Evolutionary conservation across 192 early-diverging fungal genomes (phyloP).

Genomic region (Mycoemilia scoparia): DNA sequence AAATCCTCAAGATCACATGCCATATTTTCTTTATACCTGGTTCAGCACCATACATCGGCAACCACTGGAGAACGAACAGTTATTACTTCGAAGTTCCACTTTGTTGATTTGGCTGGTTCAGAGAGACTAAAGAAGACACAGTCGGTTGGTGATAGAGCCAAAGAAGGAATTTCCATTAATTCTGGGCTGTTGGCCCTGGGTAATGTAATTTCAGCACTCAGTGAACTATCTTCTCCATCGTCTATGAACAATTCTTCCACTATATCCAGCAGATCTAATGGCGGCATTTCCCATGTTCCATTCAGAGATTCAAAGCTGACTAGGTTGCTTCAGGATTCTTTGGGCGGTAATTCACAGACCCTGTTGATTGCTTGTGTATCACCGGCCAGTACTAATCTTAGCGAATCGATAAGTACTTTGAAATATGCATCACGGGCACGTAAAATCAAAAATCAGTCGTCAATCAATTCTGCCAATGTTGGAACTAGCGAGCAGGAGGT

Average conservation of each 20-base stretch:
- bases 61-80: conserved; percentile 33
- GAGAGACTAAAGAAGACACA: conserved; percentile 89
- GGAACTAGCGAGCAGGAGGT: conserved; percentile 44
- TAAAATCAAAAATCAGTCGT: conserved; percentile 84
- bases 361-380: conserved; percentile 92
- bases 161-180: conserved; percentile 96
- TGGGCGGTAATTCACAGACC: conserved; percentile 88
- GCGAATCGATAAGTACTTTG: conserved; percentile 88
- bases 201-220: conserved; percentile 95
- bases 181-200: conserved; percentile 87
- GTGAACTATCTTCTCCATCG: conserved; percentile 50
- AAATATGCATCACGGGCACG: conserved; percentile 91
- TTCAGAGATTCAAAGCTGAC: conserved; percentile 97
- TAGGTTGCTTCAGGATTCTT: conserved; percentile 82
- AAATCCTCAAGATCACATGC: conserved; percentile 89
- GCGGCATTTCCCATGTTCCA: conserved; percentile 55
- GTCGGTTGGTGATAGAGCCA: conserved; percentile 77
- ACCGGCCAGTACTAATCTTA: conserved; percentile 64
- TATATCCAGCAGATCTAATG: too few species aligned
- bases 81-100: conserved; percentile 83
- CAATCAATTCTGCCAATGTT: conserved; percentile 35
- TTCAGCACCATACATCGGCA: conserved; percentile 38
- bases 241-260: too few species aligned
- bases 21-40: conserved; percentile 81
- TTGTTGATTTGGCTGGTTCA: conserved; percentile 96